phyloP scores from a whole-genome alignment of 257 asterid genomes.

The Plantago ovata region DNA sequence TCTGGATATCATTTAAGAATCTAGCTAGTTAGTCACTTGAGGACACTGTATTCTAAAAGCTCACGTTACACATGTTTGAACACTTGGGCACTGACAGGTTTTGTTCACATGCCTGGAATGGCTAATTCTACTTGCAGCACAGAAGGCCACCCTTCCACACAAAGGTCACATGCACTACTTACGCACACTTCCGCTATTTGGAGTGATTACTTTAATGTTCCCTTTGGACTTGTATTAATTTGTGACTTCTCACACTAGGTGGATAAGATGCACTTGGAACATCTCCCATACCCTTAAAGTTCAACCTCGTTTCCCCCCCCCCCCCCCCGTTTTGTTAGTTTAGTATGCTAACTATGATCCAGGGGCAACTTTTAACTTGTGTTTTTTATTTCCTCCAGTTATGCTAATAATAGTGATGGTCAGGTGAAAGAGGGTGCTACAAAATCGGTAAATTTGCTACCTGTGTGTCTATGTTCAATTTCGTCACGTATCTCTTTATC shows the following conservation, averaged over 20 bases:
- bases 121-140: slow-evolving; percentile 94
- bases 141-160: slow-evolving; percentile 96
- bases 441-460: slow-evolving; percentile 57
- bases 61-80: slow-evolving; percentile 96
- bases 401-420: slow-evolving; percentile 44
- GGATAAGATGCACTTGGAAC: slow-evolving; percentile 39
- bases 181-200: slow-evolving; percentile 66
- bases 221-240: slow-evolving; percentile 24
- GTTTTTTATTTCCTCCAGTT: slow-evolving; percentile 38
- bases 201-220: slow-evolving; percentile 38
- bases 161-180: slow-evolving; percentile 98
- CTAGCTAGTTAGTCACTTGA: slow-evolving; percentile 62
- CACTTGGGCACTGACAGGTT: slow-evolving; percentile 99
- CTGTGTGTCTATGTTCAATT: slow-evolving; percentile 2
- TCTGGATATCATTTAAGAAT: slow-evolving; percentile 39
- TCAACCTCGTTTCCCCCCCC: too few relatives aligned
- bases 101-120: slow-evolving; percentile 90
- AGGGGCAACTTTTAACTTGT: slow-evolving; percentile 17
- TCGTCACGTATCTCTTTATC: slow-evolving; percentile 4
- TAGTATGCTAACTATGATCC: not conserved
- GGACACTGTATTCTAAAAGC: slow-evolving; percentile 64
- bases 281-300: slow-evolving; percentile 39
- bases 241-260: slow-evolving; percentile 37
- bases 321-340: too few relatives aligned
- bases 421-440: slow-evolving; percentile 31